These are phyloP conservation scores for Leptographium flavum DNA, from an alignment of 2,329 filamentous ascomycete species.

Conservation along the genomic window DNA sequence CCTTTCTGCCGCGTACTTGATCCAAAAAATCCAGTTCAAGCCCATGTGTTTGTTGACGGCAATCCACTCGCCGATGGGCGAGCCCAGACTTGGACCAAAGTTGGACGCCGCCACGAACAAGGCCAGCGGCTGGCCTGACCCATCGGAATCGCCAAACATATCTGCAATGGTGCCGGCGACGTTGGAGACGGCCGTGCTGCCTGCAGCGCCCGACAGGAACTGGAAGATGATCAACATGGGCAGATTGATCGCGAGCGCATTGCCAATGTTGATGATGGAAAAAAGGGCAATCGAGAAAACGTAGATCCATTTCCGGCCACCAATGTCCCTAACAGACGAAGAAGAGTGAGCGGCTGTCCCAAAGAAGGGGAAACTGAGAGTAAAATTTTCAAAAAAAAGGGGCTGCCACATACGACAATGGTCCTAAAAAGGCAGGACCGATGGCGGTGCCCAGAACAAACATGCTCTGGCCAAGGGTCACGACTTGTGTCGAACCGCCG, in stretches of 20 bases:
- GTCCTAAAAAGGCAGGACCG: conserved; percentile 4
- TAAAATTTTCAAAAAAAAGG: neutral
- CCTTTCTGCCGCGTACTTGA: neutral
- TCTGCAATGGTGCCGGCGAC: conserved; percentile 7
- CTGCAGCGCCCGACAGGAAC: conserved; percentile 5
- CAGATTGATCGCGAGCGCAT: conserved; percentile 3
- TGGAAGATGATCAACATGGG: conserved; percentile 8
- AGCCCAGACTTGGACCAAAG: conserved; percentile 4
- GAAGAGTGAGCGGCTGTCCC: no score
- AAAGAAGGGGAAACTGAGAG: neutral
- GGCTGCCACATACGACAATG: neutral
- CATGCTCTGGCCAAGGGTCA: conserved; percentile 5
- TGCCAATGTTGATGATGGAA: conserved; percentile 6
- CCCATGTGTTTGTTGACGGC: conserved; percentile 6
- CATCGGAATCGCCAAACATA: conserved; percentile 3
- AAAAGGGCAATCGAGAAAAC: conserved; percentile 2
- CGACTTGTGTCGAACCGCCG: conserved; percentile 2
- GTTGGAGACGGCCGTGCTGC: conserved; percentile 5
- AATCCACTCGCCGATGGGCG: conserved; percentile 6
- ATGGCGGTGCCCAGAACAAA: conserved; percentile 4
- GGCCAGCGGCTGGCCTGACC: conserved; percentile 5
- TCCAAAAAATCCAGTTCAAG: conserved; percentile 6
- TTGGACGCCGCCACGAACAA: conserved; percentile 4
- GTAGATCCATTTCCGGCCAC: conserved; percentile 7
- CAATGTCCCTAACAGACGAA: conserved; percentile 5